Conservation (phyloP, 2,329 filamentous ascomycete species). For the Cadophora malorum region DNA sequence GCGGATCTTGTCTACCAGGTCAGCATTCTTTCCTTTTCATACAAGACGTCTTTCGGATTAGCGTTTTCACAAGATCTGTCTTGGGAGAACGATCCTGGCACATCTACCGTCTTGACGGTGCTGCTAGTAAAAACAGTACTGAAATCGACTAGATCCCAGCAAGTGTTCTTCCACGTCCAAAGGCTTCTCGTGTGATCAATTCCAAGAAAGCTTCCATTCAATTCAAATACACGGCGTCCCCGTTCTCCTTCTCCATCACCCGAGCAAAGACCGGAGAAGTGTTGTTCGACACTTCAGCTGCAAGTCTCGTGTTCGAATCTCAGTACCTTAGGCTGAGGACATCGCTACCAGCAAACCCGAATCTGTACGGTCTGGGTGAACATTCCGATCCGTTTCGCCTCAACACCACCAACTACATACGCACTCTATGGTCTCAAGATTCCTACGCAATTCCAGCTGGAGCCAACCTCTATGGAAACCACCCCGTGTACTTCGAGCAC, state of each 20-base stretch:
- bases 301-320: slow-evolving; percentile 64
- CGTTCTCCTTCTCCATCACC: slow-evolving; percentile 66
- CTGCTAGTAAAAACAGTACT: not conserved
- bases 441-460: slow-evolving; percentile 60
- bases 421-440: slow-evolving; percentile 68
- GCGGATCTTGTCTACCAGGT: slow-evolving; percentile 60
- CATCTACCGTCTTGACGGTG: not conserved
- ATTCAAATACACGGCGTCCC: slow-evolving; percentile 59
- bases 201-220: slow-evolving; percentile 50
- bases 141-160: slow-evolving; percentile 58
- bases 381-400: slow-evolving; percentile 65
- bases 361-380: slow-evolving; percentile 71
- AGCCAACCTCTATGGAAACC: slow-evolving; percentile 67
- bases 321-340: slow-evolving; percentile 70
- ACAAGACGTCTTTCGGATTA: not conserved
- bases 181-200: slow-evolving; percentile 42
- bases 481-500: slow-evolving; percentile 70
- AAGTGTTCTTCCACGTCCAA: slow-evolving; percentile 60
- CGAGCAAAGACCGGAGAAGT: slow-evolving; percentile 56
- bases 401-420: slow-evolving; percentile 64
- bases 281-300: slow-evolving; percentile 66
- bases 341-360: slow-evolving; percentile 61
- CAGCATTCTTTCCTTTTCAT: not conserved
- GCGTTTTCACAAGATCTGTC: not conserved
- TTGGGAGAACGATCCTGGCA: not conserved